Evolutionary conservation across 2,329 filamentous ascomycete species (phyloP).

Genomic region (Parastagonospora nodorum): DNA sequence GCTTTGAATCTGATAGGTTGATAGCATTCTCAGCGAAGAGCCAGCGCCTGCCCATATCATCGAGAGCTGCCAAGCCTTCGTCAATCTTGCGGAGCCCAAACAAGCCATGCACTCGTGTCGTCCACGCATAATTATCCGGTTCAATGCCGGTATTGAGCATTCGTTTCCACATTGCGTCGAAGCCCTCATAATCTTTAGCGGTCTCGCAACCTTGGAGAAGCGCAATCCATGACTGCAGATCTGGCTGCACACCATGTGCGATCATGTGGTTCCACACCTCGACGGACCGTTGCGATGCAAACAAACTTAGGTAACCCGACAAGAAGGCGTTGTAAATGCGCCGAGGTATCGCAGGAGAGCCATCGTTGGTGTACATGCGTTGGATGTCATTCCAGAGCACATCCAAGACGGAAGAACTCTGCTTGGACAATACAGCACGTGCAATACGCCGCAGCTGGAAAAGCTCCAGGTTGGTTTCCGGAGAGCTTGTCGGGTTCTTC

Average conservation of each 20-base stretch:
- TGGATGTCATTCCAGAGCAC: slow-evolving; percentile 29
- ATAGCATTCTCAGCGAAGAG: slow-evolving; percentile 38
- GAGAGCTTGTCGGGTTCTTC: slow-evolving; percentile 5
- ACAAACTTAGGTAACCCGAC: slow-evolving; percentile 52
- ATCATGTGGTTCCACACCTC: slow-evolving; percentile 64
- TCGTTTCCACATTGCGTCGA: slow-evolving; percentile 70
- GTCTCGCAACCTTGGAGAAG: slow-evolving; percentile 74
- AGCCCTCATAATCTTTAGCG: slow-evolving; percentile 61
- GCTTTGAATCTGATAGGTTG: slow-evolving; percentile 6
- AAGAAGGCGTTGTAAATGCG: slow-evolving; percentile 54
- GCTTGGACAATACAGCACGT: slow-evolving; percentile 23
- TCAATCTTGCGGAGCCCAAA: slow-evolving; percentile 61
- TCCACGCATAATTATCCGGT: slow-evolving; percentile 72
- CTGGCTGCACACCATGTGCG: slow-evolving; percentile 61
- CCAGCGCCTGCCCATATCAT: slow-evolving; percentile 70
- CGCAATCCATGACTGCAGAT: slow-evolving; percentile 69
- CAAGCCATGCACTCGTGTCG: slow-evolving; percentile 69
- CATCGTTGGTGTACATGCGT: slow-evolving; percentile 17
- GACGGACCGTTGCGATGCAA: slow-evolving; percentile 52
- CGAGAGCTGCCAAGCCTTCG: slow-evolving; percentile 65
- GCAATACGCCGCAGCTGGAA: slow-evolving; percentile 34
- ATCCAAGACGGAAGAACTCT: slow-evolving; percentile 22
- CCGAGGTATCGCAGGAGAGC: slow-evolving; percentile 26
- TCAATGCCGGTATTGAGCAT: slow-evolving; percentile 62
- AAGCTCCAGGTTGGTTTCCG: slow-evolving; percentile 22